phyloP scores from a whole-genome alignment of 208 protist genomes.

The Trypanosoma mega region DNA sequence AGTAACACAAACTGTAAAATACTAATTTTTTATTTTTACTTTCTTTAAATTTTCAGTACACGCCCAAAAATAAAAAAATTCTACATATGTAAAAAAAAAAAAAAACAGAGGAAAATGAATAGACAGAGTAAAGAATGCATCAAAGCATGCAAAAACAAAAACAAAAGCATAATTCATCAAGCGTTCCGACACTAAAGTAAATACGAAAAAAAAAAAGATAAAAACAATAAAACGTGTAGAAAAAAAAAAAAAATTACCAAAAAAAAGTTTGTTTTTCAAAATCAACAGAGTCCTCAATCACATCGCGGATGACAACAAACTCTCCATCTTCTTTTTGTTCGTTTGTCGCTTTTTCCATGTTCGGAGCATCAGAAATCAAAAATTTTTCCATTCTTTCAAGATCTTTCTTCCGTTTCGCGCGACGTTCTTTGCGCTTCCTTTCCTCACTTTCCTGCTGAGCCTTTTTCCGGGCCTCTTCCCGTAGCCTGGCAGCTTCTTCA shows the following conservation, averaged over 20 bases:
- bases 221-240: not conserved
- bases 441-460: constrained; percentile 37
- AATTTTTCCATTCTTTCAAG: constrained; percentile 42
- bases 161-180: not conserved
- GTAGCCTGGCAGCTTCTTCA: constrained; percentile 29
- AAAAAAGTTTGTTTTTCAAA: constrained; percentile 77
- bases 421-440: constrained; percentile 34
- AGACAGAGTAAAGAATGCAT: not conserved
- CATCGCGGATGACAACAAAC: constrained; percentile 73
- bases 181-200: not conserved
- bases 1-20: constrained; percentile 6
- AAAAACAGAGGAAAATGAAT: constrained; percentile 3
- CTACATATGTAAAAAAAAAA: constrained; percentile 3
- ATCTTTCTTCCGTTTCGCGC: constrained; percentile 38
- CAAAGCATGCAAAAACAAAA: not conserved
- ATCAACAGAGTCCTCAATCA: constrained; percentile 43
- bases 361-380: constrained; percentile 33
- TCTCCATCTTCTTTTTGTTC: constrained; percentile 51
- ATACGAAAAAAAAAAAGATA: constrained; percentile 6
- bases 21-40: constrained; percentile 8
- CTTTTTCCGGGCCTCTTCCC: constrained; percentile 40
- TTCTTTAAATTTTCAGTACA: not conserved
- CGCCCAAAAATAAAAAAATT: not conserved
- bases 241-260: constrained; percentile 19
- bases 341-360: constrained; percentile 41